phyloP scores from a whole-genome alignment of 768 basidiomycete genomes.

The Mycena metata region DNA sequence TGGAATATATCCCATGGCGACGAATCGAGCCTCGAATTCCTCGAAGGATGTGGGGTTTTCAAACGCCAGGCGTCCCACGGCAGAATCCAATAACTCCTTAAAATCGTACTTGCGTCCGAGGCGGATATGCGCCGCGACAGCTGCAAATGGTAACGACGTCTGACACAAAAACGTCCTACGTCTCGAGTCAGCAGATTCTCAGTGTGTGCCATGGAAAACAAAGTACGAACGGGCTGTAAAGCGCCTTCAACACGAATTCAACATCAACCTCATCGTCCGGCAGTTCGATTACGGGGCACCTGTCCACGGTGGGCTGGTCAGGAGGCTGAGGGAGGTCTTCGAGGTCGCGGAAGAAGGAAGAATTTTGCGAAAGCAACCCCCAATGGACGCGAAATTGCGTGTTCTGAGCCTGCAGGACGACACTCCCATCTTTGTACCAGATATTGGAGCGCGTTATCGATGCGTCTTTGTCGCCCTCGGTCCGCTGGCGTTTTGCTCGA shows the following conservation, averaged over 20 bases:
- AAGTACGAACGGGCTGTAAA: conserved; percentile 23
- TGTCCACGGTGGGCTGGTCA: conserved; percentile 17
- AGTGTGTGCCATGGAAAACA: no score
- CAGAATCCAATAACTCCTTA: not conserved
- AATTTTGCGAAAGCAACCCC: conserved; percentile 19
- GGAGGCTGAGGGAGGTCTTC: conserved; percentile 24
- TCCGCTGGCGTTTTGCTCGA: conserved; percentile 25
- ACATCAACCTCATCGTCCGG: conserved; percentile 16
- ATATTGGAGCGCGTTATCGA: conserved; percentile 24
- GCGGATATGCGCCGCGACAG: not conserved
- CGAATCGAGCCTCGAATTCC: not conserved
- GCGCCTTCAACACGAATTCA: conserved; percentile 17
- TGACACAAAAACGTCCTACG: no score
- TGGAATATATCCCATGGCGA: no score
- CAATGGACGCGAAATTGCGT: conserved; percentile 34
- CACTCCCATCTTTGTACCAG: conserved; percentile 29
- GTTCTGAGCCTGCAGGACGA: conserved; percentile 23
- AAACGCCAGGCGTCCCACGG: not conserved
- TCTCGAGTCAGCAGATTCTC: not conserved
- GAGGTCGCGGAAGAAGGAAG: conserved; percentile 28
- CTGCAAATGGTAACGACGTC: not conserved
- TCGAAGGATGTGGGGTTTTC: not conserved
- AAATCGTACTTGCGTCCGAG: not conserved
- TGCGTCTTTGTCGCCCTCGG: conserved; percentile 11
- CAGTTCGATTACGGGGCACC: conserved; percentile 26